phyloP scores from a whole-genome alignment of 2,329 filamentous ascomycete genomes.

The Didymosphaeria variabile region DNA sequence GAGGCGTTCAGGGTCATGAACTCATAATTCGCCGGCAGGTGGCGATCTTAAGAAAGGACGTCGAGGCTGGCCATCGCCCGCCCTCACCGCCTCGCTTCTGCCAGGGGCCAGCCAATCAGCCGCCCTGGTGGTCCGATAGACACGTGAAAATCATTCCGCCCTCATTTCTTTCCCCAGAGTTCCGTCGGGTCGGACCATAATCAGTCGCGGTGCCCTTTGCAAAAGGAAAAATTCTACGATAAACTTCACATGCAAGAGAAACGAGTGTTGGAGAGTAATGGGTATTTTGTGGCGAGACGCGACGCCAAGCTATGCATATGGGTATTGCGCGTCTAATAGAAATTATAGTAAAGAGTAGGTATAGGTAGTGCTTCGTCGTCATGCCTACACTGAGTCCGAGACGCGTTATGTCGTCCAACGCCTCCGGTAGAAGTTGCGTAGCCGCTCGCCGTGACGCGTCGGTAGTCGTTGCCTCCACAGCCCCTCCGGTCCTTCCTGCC shows the following conservation, averaged over 20 bases:
- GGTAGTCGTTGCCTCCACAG: slow-evolving; percentile 1
- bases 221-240: background rate
- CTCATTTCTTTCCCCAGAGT: slow-evolving; percentile 30
- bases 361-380: slow-evolving; percentile 1
- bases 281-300: background rate
- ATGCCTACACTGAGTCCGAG: background rate
- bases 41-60: slow-evolving; percentile 37
- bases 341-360: slow-evolving; percentile 8
- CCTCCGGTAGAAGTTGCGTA: background rate
- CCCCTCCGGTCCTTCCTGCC: background rate
- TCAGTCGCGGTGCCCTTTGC: slow-evolving; percentile 9
- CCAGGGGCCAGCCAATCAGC: slow-evolving; percentile 31
- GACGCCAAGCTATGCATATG: background rate
- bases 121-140: slow-evolving; percentile 22
- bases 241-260: slow-evolving; percentile 1
- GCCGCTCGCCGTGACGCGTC: background rate
- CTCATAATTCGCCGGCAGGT: background rate
- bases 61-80: slow-evolving; percentile 13
- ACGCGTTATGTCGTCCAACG: background rate
- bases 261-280: background rate
- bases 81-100: slow-evolving; percentile 29
- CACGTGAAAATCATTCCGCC: slow-evolving; percentile 36
- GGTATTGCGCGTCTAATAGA: background rate
- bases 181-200: slow-evolving; percentile 26
- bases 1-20: slow-evolving; percentile 3